Conservation (phyloP, 2,329 filamentous ascomycete species). For the Claviceps spartinae region DNA sequence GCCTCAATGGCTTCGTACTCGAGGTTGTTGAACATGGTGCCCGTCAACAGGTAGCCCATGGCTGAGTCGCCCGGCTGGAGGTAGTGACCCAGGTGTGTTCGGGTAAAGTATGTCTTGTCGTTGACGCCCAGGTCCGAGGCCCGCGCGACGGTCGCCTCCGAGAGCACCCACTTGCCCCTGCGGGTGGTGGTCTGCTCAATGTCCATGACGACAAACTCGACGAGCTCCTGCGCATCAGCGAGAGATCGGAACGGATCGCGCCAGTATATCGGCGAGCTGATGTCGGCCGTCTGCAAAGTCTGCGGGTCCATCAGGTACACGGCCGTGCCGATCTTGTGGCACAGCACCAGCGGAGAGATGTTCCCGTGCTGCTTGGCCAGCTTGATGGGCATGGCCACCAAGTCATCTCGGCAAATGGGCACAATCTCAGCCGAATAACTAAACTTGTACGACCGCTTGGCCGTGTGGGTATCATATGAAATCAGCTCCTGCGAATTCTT, state of each 20-base stretch:
- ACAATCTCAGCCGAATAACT: constrained; percentile 79
- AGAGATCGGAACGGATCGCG: constrained; percentile 72
- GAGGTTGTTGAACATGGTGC: constrained; percentile 83
- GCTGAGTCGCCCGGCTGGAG: constrained; percentile 83
- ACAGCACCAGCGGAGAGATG: constrained; percentile 74
- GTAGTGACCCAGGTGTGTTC: constrained; percentile 78
- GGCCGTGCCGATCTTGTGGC: constrained; percentile 76
- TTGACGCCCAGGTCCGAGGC: constrained; percentile 78
- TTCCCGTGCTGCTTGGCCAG: constrained; percentile 80
- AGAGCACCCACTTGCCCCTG: constrained; percentile 71
- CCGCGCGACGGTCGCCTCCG: constrained; percentile 77
- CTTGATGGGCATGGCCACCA: constrained; percentile 84
- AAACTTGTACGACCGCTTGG: constrained; percentile 88
- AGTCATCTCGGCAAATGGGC: constrained; percentile 92
- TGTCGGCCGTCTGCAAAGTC: constrained; percentile 81
- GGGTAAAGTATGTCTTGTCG: constrained; percentile 75
- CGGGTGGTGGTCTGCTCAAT: constrained; percentile 66
- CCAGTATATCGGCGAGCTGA: constrained; percentile 79
- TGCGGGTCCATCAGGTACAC: constrained; percentile 82
- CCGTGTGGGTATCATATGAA: constrained; percentile 83
- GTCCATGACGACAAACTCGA: constrained; percentile 91
- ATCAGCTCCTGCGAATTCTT: constrained; percentile 79
- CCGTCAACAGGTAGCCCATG: constrained; percentile 84
- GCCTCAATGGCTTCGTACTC: constrained; percentile 73
- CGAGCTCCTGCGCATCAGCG: constrained; percentile 70